These are phyloP conservation scores for Plasmodium relictum DNA, from an alignment of 169 alveolate genomes.

Conservation along the genomic window DNA sequence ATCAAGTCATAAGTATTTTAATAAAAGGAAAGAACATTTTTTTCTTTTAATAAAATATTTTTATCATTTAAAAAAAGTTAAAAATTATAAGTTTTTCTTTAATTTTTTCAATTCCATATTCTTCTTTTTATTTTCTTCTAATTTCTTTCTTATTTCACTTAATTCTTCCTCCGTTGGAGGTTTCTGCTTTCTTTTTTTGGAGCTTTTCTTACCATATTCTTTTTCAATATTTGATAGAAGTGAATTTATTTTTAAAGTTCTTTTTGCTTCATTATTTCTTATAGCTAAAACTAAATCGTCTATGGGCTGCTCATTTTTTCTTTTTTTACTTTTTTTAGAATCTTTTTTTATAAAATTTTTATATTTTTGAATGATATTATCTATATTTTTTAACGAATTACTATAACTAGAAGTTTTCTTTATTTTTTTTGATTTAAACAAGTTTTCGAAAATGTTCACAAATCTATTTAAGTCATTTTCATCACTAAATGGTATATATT, in stretches of 20 bases:
- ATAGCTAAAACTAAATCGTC: constrained; percentile 62
- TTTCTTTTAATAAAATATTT: too few relatives aligned
- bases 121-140: constrained; percentile 51
- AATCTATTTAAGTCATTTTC: constrained; percentile 79
- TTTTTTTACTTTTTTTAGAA: background rate
- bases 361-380: constrained; percentile 28
- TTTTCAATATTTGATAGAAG: constrained; percentile 40
- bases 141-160: constrained; percentile 30
- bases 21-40: too few relatives aligned
- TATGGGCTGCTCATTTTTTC: constrained; percentile 25
- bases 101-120: constrained; percentile 21
- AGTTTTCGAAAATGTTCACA: constrained; percentile 68
- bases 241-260: constrained; percentile 24
- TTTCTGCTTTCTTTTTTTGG: constrained; percentile 37
- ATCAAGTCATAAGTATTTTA: too few relatives aligned
- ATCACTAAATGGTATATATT: constrained; percentile 83
- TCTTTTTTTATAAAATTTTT: background rate
- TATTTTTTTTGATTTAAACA: constrained; percentile 64
- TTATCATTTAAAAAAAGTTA: background rate
- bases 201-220: constrained; percentile 27
- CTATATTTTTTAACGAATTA: constrained; percentile 21
- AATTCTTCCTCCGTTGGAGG: constrained; percentile 71
- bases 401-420: constrained; percentile 22
- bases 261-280: constrained; percentile 68
- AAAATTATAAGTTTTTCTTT: constrained; percentile 1